These are phyloP conservation scores for Chlorociboria aeruginascens DNA, from an alignment of 495 filamentous ascomycete species.

Conservation along the genomic window DNA sequence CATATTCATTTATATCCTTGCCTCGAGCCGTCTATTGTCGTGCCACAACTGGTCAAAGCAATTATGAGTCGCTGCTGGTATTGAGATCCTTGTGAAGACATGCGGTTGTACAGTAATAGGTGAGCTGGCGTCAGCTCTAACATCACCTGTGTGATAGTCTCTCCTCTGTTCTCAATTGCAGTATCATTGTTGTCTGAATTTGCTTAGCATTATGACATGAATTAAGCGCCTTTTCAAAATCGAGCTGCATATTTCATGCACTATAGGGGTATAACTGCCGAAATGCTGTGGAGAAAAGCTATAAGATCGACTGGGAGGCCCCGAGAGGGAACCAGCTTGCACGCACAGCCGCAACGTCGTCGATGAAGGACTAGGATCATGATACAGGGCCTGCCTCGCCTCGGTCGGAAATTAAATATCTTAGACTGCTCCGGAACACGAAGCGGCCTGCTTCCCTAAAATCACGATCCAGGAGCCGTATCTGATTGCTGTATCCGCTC, in stretches of 20 bases:
- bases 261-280: constrained; percentile 3
- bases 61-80: not conserved
- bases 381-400: constrained; percentile 7
- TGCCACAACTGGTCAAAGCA: not conserved
- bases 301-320: constrained; percentile 7
- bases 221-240: not conserved
- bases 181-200: too few relatives aligned
- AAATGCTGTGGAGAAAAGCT: not conserved
- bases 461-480: not conserved
- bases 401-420: constrained; percentile 5
- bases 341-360: not conserved
- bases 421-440: constrained; percentile 1
- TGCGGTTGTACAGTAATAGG: not conserved
- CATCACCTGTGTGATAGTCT: not conserved
- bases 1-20: not conserved
- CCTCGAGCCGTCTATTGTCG: not conserved
- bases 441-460: not conserved
- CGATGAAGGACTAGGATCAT: constrained; percentile 1
- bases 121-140: not conserved
- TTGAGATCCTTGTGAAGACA: not conserved
- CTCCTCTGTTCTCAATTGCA: not conserved
- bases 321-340: not conserved
- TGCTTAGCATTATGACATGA: not conserved
- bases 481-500: not conserved
- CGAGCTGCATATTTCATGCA: constrained; percentile 3